Conservation (phyloP, 495 filamentous ascomycete genomes). For the Rhypophila decipiens region DNA sequence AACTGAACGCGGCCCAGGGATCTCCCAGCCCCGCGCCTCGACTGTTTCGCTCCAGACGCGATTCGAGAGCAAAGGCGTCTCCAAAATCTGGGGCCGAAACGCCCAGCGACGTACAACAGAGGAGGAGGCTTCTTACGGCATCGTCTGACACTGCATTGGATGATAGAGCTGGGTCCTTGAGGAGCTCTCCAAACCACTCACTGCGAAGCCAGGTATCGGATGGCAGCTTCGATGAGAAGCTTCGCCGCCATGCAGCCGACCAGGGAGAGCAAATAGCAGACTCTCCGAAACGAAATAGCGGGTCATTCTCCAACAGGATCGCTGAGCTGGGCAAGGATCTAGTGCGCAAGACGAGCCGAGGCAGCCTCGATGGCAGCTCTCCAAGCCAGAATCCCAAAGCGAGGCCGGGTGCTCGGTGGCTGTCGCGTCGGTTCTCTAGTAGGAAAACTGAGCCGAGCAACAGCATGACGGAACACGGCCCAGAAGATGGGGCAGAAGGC, state of each 20-base stretch:
- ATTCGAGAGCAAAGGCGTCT: conserved; percentile 13
- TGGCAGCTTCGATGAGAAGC: conserved; percentile 24
- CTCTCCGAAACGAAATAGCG: conserved; percentile 20
- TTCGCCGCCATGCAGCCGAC: conserved; percentile 15
- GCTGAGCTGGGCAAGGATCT: conserved; percentile 28
- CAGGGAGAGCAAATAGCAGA: conserved; percentile 10
- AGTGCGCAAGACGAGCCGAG: conserved; percentile 29
- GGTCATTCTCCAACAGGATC: conserved; percentile 25
- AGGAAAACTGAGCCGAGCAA: conserved; percentile 10
- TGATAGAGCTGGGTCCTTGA: conserved; percentile 9
- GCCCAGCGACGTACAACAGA: not conserved
- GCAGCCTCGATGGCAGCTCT: conserved; percentile 18
- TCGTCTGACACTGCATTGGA: conserved; percentile 1
- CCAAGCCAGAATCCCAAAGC: conserved; percentile 8
- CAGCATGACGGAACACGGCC: not conserved
- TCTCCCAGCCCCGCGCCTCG: conserved; percentile 45
- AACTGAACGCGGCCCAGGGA: conserved; percentile 31
- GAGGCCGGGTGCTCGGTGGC: conserved; percentile 11
- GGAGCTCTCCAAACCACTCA: conserved; percentile 6
- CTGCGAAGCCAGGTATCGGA: conserved; percentile 19
- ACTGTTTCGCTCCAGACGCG: conserved; percentile 24
- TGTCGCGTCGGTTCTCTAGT: conserved; percentile 19
- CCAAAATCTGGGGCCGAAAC: not conserved
- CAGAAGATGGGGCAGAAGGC: conserved; percentile 19
- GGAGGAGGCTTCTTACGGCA: not conserved